Evolutionary conservation across 1,139 yeast genomes (phyloP).

Genomic region (Lodderomyces oxycetoniae): DNA sequence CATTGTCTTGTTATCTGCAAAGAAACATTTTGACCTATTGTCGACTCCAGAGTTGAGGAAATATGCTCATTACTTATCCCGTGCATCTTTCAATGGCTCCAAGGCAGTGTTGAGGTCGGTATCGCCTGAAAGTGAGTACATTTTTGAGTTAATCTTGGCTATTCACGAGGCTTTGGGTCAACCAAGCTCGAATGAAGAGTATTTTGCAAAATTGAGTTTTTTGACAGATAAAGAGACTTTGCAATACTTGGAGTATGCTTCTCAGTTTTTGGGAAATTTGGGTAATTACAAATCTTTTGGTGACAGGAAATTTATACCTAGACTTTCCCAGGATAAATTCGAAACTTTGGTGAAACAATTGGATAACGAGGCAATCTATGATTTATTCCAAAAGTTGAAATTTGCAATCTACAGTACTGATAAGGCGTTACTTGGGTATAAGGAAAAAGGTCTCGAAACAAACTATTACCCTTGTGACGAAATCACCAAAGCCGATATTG

Average conservation of each 20-base stretch:
- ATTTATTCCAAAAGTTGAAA: constrained; percentile 41
- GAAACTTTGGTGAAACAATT: constrained; percentile 43
- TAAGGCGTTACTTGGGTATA: constrained; percentile 65
- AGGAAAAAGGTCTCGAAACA: constrained; percentile 69
- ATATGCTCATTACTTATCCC: constrained; percentile 78
- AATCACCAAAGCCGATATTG: constrained; percentile 58
- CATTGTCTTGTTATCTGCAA: constrained; percentile 38
- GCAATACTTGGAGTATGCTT: constrained; percentile 67
- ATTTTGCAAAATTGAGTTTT: constrained; percentile 27
- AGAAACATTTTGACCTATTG: constrained; percentile 41
- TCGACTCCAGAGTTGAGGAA: constrained; percentile 35
- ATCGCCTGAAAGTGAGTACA: constrained; percentile 74
- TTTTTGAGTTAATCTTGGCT: constrained; percentile 61
- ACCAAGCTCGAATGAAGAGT: constrained; percentile 39
- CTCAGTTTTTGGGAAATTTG: constrained; percentile 73
- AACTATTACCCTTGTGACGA: constrained; percentile 60
- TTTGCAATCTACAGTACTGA: constrained; percentile 50
- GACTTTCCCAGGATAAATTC: constrained; percentile 46
- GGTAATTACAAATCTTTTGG: constrained; percentile 92
- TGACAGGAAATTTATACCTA: constrained; percentile 78
- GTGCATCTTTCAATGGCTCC: constrained; percentile 80
- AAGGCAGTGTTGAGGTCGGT: constrained; percentile 77
- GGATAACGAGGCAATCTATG: constrained; percentile 28
- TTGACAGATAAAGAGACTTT: constrained; percentile 32
- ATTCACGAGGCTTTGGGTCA: constrained; percentile 51